A percentile compares a stretch with the other conserved stretches of the same genome.
Conservation (phyloP, 1,139 yeast species). For the Pichia sp. region DNA sequence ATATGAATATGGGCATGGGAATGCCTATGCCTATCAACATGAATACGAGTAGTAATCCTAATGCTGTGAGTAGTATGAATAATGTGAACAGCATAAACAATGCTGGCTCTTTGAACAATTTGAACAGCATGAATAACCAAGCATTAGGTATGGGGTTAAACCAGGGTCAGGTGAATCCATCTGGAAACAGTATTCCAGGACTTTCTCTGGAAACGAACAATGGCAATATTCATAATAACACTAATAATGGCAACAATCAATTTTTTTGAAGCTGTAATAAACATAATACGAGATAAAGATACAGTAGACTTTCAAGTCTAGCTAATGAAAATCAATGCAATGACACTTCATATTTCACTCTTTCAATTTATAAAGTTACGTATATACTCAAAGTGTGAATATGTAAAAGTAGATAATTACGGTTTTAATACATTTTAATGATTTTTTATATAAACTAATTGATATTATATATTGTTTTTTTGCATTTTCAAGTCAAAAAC, state of each 20-base stretch:
- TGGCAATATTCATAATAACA: neutral
- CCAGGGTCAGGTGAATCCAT: neutral
- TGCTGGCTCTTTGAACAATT: neutral
- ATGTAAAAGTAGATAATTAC: neutral
- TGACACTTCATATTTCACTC: neutral
- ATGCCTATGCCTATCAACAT: neutral
- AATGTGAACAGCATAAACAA: conserved; percentile 1
- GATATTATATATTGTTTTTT: neutral
- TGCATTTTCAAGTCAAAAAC: neutral
- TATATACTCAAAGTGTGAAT: neutral
- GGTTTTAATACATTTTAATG: neutral
- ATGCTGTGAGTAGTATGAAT: neutral
- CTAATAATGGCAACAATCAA: neutral
- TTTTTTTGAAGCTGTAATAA: neutral
- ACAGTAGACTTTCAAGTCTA: neutral
- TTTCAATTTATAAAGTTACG: neutral
- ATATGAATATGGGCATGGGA: conserved; percentile 2
- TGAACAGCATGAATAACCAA: conserved; percentile 1
- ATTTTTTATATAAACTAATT: neutral
- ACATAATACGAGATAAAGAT: neutral
- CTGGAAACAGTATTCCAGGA: neutral
- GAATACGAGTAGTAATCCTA: conserved; percentile 1
- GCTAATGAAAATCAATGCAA: neutral
- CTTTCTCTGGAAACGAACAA: neutral
- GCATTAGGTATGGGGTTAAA: neutral